phyloP scores from a whole-genome alignment of 768 basidiomycete species.

The Boletus rubescentipes region DNA sequence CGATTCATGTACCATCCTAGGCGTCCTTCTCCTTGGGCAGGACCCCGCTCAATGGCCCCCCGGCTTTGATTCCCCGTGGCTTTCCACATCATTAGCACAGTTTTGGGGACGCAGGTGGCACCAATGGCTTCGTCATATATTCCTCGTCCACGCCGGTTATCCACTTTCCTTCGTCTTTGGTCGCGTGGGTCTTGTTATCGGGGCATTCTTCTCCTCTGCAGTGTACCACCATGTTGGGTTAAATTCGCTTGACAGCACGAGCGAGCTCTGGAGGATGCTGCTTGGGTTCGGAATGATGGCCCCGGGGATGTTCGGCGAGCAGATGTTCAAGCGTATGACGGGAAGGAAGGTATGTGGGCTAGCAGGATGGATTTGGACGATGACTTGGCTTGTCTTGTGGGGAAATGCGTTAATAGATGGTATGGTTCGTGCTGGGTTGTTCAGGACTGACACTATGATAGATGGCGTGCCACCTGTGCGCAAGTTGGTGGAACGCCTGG shows the following conservation, averaged over 20 bases:
- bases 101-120: background rate
- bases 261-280: background rate
- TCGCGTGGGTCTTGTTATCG: background rate
- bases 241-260: background rate
- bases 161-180: background rate
- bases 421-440: background rate
- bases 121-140: background rate
- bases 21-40: background rate
- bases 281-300: background rate
- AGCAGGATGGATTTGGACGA: background rate
- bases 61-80: background rate
- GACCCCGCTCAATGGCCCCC: background rate
- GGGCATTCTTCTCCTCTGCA: background rate
- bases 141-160: background rate
- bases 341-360: background rate
- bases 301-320: background rate
- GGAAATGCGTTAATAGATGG: background rate
- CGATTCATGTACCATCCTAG: background rate
- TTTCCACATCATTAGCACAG: background rate
- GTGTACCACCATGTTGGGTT: background rate
- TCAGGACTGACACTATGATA: background rate
- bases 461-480: background rate
- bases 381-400: background rate
- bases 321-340: background rate
- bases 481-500: background rate